Conservation (phyloP, 2,329 filamentous ascomycete genomes). For the Aspergillus ruber region DNA sequence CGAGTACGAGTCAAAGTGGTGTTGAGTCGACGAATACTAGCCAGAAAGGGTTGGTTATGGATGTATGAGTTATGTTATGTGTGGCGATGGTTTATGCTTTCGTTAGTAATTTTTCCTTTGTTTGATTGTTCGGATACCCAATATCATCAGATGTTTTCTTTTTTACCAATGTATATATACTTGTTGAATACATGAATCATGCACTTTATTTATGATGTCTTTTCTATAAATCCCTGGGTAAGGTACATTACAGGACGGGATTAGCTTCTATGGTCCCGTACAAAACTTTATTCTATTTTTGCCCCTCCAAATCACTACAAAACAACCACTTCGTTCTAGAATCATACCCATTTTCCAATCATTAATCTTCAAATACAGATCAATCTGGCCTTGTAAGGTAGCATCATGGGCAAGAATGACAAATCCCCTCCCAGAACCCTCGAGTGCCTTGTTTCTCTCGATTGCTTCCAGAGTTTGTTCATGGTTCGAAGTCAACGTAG, state of each 20-base stretch:
- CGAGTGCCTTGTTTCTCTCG: background rate
- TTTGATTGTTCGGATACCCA: background rate
- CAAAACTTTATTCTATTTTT: too few species aligned
- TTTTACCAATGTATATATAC: background rate
- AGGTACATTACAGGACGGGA: too few species aligned
- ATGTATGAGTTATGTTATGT: conserved; percentile 9
- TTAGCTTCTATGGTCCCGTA: too few species aligned
- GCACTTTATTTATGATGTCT: background rate
- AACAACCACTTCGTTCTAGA: background rate
- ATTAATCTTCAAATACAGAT: background rate
- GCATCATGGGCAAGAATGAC: background rate
- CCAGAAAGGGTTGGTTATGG: conserved; percentile 17
- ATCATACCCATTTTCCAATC: background rate
- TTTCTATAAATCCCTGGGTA: too few species aligned
- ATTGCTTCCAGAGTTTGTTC: background rate
- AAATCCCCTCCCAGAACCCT: background rate
- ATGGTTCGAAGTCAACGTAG: background rate
- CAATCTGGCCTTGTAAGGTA: background rate
- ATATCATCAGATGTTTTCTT: background rate
- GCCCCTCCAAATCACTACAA: background rate
- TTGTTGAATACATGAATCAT: background rate
- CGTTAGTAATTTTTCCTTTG: background rate
- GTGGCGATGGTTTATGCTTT: background rate
- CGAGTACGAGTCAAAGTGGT: background rate
- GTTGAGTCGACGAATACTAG: conserved; percentile 12